Evolutionary conservation across 441 rosid genomes (phyloP), one percentile per base, ranked within the genome.

Genomic region (Theobroma grandiflorum): DNA sequence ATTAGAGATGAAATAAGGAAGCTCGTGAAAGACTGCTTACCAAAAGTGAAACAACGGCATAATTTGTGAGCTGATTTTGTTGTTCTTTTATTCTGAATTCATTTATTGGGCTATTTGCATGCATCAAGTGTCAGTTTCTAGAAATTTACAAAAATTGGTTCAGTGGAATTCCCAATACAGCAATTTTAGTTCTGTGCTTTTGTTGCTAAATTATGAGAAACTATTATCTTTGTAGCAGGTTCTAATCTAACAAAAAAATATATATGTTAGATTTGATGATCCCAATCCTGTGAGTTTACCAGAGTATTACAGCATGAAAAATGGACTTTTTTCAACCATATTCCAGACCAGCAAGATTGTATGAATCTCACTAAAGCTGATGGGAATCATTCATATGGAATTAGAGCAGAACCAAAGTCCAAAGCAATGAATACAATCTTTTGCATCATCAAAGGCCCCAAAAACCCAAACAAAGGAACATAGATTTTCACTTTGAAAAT

Each of bases 371-470:
- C 10, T 65, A 47, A 65, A 65, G 70, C 47, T 37, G 12, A 65
- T 65, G 26, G 70, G 31, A 72, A 37, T 53, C 64, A 72, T 72
- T 52, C 9, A 53, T 6, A 72, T 72, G 62, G 49, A 53, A 45
- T 2, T 5, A 12, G 10, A 43, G 16, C 76, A 72, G 43, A 55
- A 72, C 63, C 33, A 72, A 53, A 72, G 47, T 72, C 76, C 76
- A 72, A 52, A 55, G 11, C 64, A 72, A 72, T 72, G 73, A 37
- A 12, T 55, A n/a, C 50, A 72, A 72, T n/a, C 63, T 72, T 35
- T 72, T 52, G 16, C 20, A 53, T 43, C n/a, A 45, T 22, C 50
- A 67, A 65, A 65, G 69, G 26, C 8, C 43, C 14, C 70, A 65
- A 43, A 43, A 67, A 43, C 72, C 43, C 35, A 4, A 22, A n/a